A percentile compares a stretch with the other conserved stretches of the same genome.
These are phyloP conservation scores for Collybia mongolica DNA, from an alignment of 768 basidiomycete genomes.

Conservation along the genomic window DNA sequence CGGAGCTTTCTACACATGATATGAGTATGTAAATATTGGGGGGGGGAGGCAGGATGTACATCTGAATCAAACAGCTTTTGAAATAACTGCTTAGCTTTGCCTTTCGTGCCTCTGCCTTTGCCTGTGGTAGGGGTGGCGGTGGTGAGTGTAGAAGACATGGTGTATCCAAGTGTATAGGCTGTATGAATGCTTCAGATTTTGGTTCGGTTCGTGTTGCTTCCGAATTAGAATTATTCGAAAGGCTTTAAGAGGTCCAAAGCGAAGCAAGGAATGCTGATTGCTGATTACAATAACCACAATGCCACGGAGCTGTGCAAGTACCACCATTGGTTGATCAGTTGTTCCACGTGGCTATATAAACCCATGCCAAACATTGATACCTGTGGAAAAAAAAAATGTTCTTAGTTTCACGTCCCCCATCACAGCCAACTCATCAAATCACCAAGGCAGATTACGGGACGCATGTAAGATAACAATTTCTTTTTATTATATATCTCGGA, in stretches of 20 bases:
- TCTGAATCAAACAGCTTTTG: conserved; percentile 19
- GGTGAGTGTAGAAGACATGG: no score
- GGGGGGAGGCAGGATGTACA: conserved; percentile 1
- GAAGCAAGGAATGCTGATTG: no score
- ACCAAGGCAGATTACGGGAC: no score
- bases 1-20: neutral
- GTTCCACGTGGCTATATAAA: neutral
- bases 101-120: neutral
- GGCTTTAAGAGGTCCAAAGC: no score
- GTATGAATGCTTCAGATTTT: no score
- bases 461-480: neutral
- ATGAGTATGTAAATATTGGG: neutral
- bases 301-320: neutral
- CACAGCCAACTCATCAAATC: no score
- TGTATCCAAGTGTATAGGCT: no score
- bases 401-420: no score
- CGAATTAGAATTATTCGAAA: no score
- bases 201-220: no score
- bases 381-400: neutral
- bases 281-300: no score
- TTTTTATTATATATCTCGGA: conserved; percentile 20
- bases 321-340: neutral
- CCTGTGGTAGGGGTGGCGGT: no score
- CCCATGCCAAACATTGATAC: conserved; percentile 3
- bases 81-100: conserved; percentile 15